Conservation (phyloP, 1,284 basidiomycete genomes). For the Ceratobasidium sp. region DNA sequence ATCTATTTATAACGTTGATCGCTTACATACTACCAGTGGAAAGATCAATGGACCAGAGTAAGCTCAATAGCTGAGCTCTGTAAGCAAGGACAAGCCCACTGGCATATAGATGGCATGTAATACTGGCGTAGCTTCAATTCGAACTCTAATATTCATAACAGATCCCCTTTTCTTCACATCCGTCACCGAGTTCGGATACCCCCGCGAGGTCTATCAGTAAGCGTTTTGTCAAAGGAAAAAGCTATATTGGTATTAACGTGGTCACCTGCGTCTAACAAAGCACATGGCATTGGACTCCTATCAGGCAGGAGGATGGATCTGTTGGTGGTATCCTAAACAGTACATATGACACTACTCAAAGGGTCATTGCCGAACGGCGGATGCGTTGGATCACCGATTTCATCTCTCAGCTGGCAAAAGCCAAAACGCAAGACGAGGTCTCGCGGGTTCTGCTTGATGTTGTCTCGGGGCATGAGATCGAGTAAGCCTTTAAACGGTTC, state of each 20-base stretch:
- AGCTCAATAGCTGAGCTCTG: conserved; percentile 34
- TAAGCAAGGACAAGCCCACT: conserved; percentile 41
- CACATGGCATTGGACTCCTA: conserved; percentile 47
- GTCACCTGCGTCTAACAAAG: background rate
- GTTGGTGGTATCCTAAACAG: conserved; percentile 45
- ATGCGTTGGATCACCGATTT: conserved; percentile 26
- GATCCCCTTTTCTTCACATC: background rate
- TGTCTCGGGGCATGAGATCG: conserved; percentile 19
- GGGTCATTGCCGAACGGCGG: conserved; percentile 48
- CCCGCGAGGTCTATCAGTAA: too few relatives aligned
- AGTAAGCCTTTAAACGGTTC: too few relatives aligned
- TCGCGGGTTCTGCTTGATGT: too few relatives aligned
- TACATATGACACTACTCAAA: conserved; percentile 46
- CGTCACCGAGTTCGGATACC: background rate
- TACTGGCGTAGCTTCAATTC: too few relatives aligned
- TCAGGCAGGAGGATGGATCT: conserved; percentile 44
- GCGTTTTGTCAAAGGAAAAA: too few relatives aligned
- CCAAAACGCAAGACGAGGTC: too few relatives aligned
- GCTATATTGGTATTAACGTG: too few relatives aligned
- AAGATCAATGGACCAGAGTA: conserved; percentile 41
- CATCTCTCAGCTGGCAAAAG: background rate
- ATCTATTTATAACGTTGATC: background rate
- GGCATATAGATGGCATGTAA: conserved; percentile 40
- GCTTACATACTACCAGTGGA: conserved; percentile 38
- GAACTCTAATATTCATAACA: background rate